Evolutionary conservation across 2,329 filamentous ascomycete genomes (phyloP), one percentile per base, ranked within the genome.

Genomic region (Botrytis elliptica): DNA sequence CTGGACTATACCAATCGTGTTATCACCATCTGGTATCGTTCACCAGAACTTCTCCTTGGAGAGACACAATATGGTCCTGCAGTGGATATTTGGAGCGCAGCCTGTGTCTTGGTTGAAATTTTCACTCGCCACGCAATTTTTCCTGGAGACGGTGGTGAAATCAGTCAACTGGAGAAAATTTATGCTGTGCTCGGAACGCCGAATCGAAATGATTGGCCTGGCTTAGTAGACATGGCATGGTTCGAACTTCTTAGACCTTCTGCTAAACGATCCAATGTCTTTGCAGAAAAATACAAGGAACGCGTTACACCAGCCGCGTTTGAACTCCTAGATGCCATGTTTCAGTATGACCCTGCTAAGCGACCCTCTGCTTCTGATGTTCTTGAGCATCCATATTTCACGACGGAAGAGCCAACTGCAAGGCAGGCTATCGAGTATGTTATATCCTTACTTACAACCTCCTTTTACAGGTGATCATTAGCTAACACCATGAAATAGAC

Each of bases 1-100:
- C 88, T 97, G 65, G 95, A 99, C 82, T 99, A 99, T 82, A 99
- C 96, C 2, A 99, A 99, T 81, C 92, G 96, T 52, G 97, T 99
- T 78, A 97, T 99, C 81, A 99, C 96, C 3, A 98, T 99, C 77
- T 99, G 97, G 97, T 98, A 98, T 82, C 90, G 95, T 6, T 93
- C 94, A 0, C 94, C 95, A 0, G 95, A 98, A 81, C 87, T 98
- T n/a, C 85, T 97, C 0, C 87, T 97, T 1, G 95, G 95, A 10
- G 94, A 97, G 82, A 97, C 95, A 8, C 90, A 93, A 78, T 98
- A 98, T 81, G 94, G 93, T 7, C 93, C 93, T 0, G 93, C 93
- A 3, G 94, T 97, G 22, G 95, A 98, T 80, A 92, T 99, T 52
- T 99, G 96, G 96, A 97, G 94, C 80, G 96, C 96, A 2, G 96